A percentile compares a stretch with the other conserved stretches of the same genome.
Conservation (phyloP, 805 yeast genomes). For the Zygosaccharomyces gambellarensis region DNA sequence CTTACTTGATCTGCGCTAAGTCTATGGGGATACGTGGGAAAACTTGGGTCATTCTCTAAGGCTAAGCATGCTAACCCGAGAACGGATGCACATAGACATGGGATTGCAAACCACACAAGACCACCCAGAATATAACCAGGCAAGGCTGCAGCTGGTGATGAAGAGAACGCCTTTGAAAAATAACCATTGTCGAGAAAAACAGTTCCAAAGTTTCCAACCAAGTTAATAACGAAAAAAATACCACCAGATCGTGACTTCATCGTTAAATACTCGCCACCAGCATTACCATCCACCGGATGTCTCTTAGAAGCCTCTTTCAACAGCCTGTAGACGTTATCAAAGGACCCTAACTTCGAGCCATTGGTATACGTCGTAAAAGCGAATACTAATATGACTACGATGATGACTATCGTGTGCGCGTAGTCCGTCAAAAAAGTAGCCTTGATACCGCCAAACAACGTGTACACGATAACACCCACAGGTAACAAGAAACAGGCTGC, state of each 20-base stretch:
- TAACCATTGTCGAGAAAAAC: conserved; percentile 84
- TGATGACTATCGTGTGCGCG: conserved; percentile 73
- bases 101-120: conserved; percentile 86
- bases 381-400: conserved; percentile 73
- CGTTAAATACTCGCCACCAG: conserved; percentile 82
- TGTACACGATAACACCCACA: conserved; percentile 68
- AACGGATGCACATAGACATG: conserved; percentile 75
- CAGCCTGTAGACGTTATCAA: conserved; percentile 71
- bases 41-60: conserved; percentile 59
- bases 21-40: conserved; percentile 74
- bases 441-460: conserved; percentile 75
- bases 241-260: conserved; percentile 85
- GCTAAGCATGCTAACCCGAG: conserved; percentile 83
- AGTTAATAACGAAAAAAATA: conserved; percentile 80
- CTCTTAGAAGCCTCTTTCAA: conserved; percentile 55
- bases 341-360: conserved; percentile 69
- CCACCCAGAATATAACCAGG: conserved; percentile 90
- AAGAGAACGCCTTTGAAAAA: conserved; percentile 85
- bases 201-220: conserved; percentile 87
- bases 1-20: conserved; percentile 64
- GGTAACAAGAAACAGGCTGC: conserved; percentile 85
- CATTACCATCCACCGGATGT: conserved; percentile 72
- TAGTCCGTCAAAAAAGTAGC: conserved; percentile 80
- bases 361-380: conserved; percentile 75
- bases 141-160: conserved; percentile 75